Evolutionary conservation across 257 asterid species (phyloP).

Genomic region (Marsdenia floribunda): DNA sequence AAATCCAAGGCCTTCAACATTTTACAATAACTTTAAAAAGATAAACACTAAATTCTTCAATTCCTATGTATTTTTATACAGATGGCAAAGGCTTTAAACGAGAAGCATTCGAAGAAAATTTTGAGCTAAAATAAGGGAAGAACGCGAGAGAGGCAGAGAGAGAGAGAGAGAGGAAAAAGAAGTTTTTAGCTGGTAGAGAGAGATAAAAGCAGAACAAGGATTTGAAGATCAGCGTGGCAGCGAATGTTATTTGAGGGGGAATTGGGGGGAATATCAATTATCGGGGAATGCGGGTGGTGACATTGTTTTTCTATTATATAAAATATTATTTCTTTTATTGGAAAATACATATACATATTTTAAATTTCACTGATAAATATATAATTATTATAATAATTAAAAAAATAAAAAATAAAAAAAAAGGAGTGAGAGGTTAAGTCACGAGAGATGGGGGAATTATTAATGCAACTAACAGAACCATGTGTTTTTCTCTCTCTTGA

Average conservation of each 20-base stretch:
- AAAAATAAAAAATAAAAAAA: background rate
- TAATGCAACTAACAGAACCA: background rate
- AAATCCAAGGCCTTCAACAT: background rate
- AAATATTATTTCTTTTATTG: background rate
- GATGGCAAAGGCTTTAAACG: background rate
- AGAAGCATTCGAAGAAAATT: background rate
- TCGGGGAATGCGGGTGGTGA: no score
- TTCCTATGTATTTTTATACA: background rate
- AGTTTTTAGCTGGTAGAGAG: background rate
- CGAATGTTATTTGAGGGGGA: conserved; percentile 8
- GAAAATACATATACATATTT: no score
- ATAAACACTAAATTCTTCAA: background rate
- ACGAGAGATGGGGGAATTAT: conserved; percentile 5
- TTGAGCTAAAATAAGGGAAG: background rate
- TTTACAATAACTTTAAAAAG: background rate
- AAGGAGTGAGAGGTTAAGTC: background rate
- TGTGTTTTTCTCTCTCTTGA: conserved; percentile 7
- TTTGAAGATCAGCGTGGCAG: conserved; percentile 10
- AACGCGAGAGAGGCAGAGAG: conserved; percentile 1
- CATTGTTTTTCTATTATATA: background rate
- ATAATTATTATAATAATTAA: no score
- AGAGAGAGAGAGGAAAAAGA: conserved; percentile 2
- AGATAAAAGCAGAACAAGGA: conserved; percentile 1
- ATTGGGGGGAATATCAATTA: conserved; percentile 24
- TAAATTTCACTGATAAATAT: background rate